Evolutionary conservation across 108 stramenopile genomes (phyloP), one percentile per base, ranked within the genome.

Genomic region (Schizochytrium sp.): DNA sequence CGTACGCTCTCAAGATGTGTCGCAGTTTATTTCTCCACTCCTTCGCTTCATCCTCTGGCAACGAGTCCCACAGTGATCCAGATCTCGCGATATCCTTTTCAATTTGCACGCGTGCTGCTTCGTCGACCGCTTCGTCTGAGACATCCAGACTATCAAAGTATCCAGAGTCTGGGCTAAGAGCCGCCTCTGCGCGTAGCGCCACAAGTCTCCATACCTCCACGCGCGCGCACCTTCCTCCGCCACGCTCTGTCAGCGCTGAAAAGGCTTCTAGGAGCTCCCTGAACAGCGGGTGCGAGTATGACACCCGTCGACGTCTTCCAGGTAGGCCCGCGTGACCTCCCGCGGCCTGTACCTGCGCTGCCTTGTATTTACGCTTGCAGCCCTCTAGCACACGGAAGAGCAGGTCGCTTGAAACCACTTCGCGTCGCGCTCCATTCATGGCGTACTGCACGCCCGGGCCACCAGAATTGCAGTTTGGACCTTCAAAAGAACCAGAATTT

Each of bases 331-430:
- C 28, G 28, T 28, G 28, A 28, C 28, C 28, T 28, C 28, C 28
- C 28, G 28, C 28, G 28, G 28, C 28, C 28, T 28, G 28, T 28
- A 28, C 28, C 28, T 28, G 28, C 28, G 42, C 64, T 8, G 64
- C 64, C 64, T 83, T 83, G 76, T 83, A 83, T 42, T 83, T 83
- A n/a, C 76, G 76, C 76, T 55, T 83, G 76, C 76, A 83, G 50
- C 76, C 76, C 15, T 83, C 76, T 13, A 83, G 47, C 76, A 83
- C 40, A 53, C 53, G 76, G 15, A 55, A 55, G 5, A 83, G 53
- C 17, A 83, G 50, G 53, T 83, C 76, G 10, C 64, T 44, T 10
- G 64, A 69, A 15, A 69, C 44, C 19, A 69, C 64, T 15, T 69
- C 64, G 10, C 42, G 42, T 38, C 64, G 64, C 12, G 64, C 64